phyloP scores from a whole-genome alignment of 495 filamentous ascomycete genomes.

The Neurospora discreta region DNA sequence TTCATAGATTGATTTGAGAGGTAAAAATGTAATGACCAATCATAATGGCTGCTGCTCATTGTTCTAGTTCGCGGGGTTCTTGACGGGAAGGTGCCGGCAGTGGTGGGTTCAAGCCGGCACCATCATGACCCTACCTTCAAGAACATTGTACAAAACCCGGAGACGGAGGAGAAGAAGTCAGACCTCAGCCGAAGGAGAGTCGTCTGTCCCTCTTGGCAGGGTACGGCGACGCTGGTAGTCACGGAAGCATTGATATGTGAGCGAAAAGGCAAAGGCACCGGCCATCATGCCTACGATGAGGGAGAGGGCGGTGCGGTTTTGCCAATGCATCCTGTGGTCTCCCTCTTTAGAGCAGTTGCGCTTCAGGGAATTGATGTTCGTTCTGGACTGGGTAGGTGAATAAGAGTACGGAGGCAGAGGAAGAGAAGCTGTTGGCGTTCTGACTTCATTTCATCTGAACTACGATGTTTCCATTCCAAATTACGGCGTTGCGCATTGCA shows the following conservation, averaged over 20 bases:
- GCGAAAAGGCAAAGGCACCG: constrained; percentile 4
- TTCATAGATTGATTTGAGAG: neutral
- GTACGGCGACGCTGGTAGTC: neutral
- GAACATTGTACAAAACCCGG: neutral
- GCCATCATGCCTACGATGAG: constrained; percentile 4
- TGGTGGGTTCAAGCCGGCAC: neutral
- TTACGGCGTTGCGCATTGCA: neutral
- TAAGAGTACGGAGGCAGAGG: neutral
- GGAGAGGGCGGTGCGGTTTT: constrained; percentile 3
- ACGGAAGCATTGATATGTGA: constrained; percentile 2
- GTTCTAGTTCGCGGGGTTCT: neutral
- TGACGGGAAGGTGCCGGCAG: neutral
- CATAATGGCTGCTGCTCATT: neutral
- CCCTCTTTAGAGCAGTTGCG: neutral
- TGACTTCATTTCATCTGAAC: neutral
- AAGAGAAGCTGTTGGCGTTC: neutral
- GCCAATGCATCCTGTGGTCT: neutral
- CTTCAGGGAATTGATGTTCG: neutral
- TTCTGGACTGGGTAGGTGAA: neutral
- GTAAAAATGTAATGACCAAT: neutral
- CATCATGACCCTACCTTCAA: neutral
- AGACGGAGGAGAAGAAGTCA: neutral
- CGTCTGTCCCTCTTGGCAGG: neutral
- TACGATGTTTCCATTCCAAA: neutral
- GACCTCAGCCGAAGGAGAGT: neutral